phyloP scores from a whole-genome alignment of 2,329 filamentous ascomycete genomes.

The Domatiomyces globalis region DNA sequence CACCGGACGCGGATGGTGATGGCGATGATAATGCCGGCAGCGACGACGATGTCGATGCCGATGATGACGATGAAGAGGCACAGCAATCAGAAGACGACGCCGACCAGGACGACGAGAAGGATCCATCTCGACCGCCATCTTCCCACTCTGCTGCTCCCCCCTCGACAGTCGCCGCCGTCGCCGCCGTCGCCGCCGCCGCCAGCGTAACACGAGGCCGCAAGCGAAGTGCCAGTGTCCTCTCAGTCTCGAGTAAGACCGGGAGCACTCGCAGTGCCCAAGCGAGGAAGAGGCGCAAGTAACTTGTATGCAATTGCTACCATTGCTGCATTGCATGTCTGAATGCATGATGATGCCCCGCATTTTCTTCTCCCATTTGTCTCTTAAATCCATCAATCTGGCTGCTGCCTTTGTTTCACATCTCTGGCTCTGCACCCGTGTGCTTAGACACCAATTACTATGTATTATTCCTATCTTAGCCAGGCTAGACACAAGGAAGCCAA shows the following conservation, averaged over 20 bases:
- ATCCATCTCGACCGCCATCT: constrained; percentile 1
- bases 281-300: constrained; percentile 12
- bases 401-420: too few relatives aligned
- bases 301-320: not conserved
- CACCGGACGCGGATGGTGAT: constrained; percentile 8
- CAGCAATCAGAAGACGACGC: constrained; percentile 1
- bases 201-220: constrained; percentile 33
- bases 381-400: too few relatives aligned
- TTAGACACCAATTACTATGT: too few relatives aligned
- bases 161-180: constrained; percentile 13
- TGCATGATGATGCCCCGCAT: too few relatives aligned
- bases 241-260: constrained; percentile 39
- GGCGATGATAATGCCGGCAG: constrained; percentile 3
- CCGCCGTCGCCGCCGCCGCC: constrained; percentile 16
- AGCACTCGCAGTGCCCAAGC: constrained; percentile 17
- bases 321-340: too few relatives aligned
- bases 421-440: too few relatives aligned
- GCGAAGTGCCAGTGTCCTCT: constrained; percentile 70
- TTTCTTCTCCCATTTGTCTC: too few relatives aligned
- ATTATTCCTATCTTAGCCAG: too few relatives aligned
- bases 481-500: too few relatives aligned
- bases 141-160: constrained; percentile 1
- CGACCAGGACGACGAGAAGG: constrained; percentile 4
- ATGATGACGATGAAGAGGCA: constrained; percentile 6
- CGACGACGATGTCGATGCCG: constrained; percentile 3